Base-by-base conservation (phyloP, 371 early-diverging fungal species). In the Rhizopus delemar region DNA sequence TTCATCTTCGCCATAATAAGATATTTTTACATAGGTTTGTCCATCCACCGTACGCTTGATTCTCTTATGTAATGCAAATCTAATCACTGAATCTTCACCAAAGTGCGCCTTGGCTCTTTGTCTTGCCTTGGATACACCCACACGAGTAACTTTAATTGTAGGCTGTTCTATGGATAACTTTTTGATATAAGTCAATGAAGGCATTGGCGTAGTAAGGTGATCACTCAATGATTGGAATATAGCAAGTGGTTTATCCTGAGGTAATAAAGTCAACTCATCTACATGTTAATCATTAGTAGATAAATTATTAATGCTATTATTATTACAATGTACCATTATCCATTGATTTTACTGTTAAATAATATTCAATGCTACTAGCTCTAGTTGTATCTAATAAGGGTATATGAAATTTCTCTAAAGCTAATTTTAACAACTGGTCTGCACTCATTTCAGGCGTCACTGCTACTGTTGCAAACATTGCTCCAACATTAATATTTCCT, bases 181-280 rank as follows among this genome's bases (percentile, higher is more conserved):
- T 39, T 74, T 75, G 4, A 76, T 66, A 41, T 72, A 69, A 0
- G 71, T 70, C 28, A 80, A 56, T 5, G 80, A 80, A 16, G 86
- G 86, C 74, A 85, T 70, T 4, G 86, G 86, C 12, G 83, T 83
- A 0, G 83, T 85, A 32, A 83, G 69, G 66, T 83, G 84, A 11
- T 78, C 77, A n/a, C 76, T 83, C 2, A 85, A 62, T 8, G 86
- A 81, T 50, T 82, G 80, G 56, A 80, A 85, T n/a, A 85, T 85
- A 2, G 80, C 68, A 55, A 85, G 65, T 6, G 86, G 86, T 64
- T 82, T 82, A 55, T 85, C 86, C 55, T 78, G 75, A 0, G 83
- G 77, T 8, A 73, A 74, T 52, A 85, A 57, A 5, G 77, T 76
- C n/a, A 81, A 73, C 59, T 85, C 86, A 51, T 85, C 86, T 85